Evolutionary conservation across 2,329 filamentous ascomycete genomes (phyloP).

Genomic region (Magnaporthiopsis incrustans): DNA sequence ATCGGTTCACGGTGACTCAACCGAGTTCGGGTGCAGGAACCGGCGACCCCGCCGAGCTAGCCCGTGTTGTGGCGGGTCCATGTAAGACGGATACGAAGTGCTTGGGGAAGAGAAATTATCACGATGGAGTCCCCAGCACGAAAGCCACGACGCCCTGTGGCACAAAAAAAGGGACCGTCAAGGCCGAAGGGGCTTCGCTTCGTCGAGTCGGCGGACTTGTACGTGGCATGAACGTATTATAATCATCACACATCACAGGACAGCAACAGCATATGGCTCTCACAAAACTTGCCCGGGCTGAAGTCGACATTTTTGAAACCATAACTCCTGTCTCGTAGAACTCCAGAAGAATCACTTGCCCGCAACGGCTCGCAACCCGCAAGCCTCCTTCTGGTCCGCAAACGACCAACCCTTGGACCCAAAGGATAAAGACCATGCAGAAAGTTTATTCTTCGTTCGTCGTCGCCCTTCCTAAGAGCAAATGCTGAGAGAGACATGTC

Average conservation of each 20-base stretch:
- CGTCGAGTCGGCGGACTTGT: too few species aligned
- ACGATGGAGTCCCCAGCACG: not conserved
- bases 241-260: not conserved
- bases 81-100: not conserved
- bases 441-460: constrained; percentile 30
- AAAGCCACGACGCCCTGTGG: too few species aligned
- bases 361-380: not conserved
- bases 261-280: not conserved
- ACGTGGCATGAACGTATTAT: not conserved
- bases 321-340: constrained; percentile 9
- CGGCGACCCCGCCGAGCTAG: too few species aligned
- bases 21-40: not conserved
- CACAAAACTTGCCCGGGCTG: not conserved
- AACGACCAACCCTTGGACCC: not conserved
- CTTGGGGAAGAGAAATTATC: not conserved
- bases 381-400: not conserved
- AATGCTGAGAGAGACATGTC: constrained; percentile 49
- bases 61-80: not conserved
- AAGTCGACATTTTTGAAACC: constrained; percentile 7
- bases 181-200: too few species aligned
- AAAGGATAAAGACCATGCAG: constrained; percentile 4
- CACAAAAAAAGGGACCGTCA: too few species aligned
- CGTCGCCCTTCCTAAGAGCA: constrained; percentile 36
- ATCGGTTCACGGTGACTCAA: not conserved
- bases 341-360: constrained; percentile 5